These are phyloP conservation scores for Staphylotrichum longicolle DNA, from an alignment of 495 filamentous ascomycete species.

Conservation along the genomic window DNA sequence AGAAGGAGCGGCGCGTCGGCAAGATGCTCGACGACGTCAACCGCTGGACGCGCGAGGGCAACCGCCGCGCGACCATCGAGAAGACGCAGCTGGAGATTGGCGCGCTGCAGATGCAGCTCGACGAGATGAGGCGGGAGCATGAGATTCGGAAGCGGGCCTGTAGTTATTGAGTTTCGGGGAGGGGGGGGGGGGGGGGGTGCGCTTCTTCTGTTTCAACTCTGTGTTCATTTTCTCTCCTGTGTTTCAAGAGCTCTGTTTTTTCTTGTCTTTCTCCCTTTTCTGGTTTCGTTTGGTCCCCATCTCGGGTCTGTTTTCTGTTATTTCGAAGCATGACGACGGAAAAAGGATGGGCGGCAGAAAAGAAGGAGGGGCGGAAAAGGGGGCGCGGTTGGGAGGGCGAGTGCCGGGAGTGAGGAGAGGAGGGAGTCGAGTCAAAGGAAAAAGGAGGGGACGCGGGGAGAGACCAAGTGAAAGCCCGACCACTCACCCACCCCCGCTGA, in stretches of 20 bases:
- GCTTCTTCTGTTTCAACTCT: background rate
- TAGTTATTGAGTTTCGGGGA: constrained; percentile 3
- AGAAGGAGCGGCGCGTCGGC: constrained; percentile 72
- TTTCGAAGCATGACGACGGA: background rate
- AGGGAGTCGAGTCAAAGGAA: background rate
- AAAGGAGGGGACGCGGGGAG: background rate
- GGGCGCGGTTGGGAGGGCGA: background rate
- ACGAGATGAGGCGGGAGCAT: constrained; percentile 51
- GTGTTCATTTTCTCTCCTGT: background rate
- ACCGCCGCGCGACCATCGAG: constrained; percentile 77
- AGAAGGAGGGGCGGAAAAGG: background rate
- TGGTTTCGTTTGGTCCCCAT: background rate
- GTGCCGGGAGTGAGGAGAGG: background rate
- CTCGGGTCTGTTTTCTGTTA: background rate
- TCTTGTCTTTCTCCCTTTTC: background rate
- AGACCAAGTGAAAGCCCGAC: background rate
- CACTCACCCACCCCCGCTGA: background rate
- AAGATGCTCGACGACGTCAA: constrained; percentile 75
- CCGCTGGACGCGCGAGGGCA: constrained; percentile 75
- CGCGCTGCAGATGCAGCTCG: constrained; percentile 65
- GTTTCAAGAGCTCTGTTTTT: background rate
- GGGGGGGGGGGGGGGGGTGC: background rate
- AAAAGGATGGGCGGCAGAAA: background rate
- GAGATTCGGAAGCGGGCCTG: constrained; percentile 35
- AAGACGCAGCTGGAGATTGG: constrained; percentile 63